Evolutionary conservation across 352 stramenopile genomes (phyloP).

Genomic region (Globisporangium paddicum): DNA sequence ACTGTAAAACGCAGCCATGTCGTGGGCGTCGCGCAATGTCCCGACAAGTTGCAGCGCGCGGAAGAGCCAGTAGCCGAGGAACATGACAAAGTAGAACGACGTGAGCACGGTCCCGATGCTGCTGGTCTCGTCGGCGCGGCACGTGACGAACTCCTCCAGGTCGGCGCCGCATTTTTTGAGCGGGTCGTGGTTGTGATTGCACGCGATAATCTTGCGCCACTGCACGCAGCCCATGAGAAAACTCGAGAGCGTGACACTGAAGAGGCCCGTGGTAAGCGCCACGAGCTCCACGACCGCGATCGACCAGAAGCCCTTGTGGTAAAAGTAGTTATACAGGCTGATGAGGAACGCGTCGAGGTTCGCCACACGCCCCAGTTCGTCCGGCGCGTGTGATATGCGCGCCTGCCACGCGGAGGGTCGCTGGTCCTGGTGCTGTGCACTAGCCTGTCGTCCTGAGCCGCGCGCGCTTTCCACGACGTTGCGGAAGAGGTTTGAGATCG

Average conservation of each 20-base stretch:
- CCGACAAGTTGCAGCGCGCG: conserved; percentile 77
- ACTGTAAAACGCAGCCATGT: conserved; percentile 92
- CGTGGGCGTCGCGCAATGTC: conserved; percentile 80
- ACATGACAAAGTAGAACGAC: conserved; percentile 93
- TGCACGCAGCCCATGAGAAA: conserved; percentile 96
- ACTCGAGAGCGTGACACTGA: conserved; percentile 94
- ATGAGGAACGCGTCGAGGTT: conserved; percentile 92
- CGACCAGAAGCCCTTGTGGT: conserved; percentile 90
- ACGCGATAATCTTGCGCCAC: conserved; percentile 89
- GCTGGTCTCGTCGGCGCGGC: conserved; percentile 44
- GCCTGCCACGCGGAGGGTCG: not conserved
- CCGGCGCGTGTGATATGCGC: conserved; percentile 45
- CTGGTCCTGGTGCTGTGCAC: conserved; percentile 6
- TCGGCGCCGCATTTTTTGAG: conserved; percentile 80
- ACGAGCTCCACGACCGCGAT: conserved; percentile 89
- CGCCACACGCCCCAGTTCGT: conserved; percentile 61
- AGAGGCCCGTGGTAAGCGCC: conserved; percentile 91
- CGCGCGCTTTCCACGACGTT: conserved; percentile 56
- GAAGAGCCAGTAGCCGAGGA: conserved; percentile 91
- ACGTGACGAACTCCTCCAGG: conserved; percentile 71
- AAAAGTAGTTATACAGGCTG: conserved; percentile 94
- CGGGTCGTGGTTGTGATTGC: conserved; percentile 47
- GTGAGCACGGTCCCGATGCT: conserved; percentile 58
- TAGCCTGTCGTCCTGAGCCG: conserved; percentile 13
- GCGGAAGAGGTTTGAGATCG: conserved; percentile 75